Percentiles rank a stretch among this genome's conserved stretches.
phyloP scores from a whole-genome alignment of 2,329 filamentous ascomycete species.

The Alternaria sp. region DNA sequence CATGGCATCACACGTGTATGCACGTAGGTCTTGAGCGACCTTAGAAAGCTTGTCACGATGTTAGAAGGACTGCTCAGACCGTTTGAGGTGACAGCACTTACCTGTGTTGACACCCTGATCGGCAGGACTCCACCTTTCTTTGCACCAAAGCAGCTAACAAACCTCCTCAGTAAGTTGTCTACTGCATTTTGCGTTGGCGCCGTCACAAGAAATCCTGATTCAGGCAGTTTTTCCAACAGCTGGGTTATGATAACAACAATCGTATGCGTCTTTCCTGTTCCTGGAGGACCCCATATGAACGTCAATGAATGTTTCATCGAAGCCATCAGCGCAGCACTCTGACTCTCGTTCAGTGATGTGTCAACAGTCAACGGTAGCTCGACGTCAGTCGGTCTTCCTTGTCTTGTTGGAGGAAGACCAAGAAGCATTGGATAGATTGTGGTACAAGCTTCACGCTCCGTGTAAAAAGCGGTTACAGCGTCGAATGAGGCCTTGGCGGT shows the following conservation, averaged over 20 bases:
- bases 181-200: slow-evolving; percentile 59
- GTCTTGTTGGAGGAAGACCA: slow-evolving; percentile 16
- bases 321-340: slow-evolving; percentile 46
- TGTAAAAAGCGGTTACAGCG: slow-evolving; percentile 47
- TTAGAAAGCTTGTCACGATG: slow-evolving; percentile 27
- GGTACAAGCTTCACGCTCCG: slow-evolving; percentile 43
- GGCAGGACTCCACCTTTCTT: slow-evolving; percentile 17
- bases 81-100: slow-evolving; percentile 15
- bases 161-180: slow-evolving; percentile 53
- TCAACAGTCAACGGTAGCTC: slow-evolving; percentile 11
- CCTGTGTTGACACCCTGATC: slow-evolving; percentile 32
- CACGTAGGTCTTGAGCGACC: slow-evolving; percentile 28
- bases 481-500: slow-evolving; percentile 53
- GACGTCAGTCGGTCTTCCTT: slow-evolving; percentile 17
- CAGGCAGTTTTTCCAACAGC: slow-evolving; percentile 35
- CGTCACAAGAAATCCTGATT: slow-evolving; percentile 48
- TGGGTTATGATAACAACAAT: slow-evolving; percentile 51
- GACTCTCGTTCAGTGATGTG: slow-evolving; percentile 45
- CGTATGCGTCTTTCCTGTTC: slow-evolving; percentile 57
- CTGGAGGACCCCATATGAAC: slow-evolving; percentile 57
- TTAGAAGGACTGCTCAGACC: not conserved
- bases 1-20: slow-evolving; percentile 43
- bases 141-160: slow-evolving; percentile 16
- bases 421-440: slow-evolving; percentile 37
- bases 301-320: slow-evolving; percentile 46